Base-by-base conservation (phyloP, 2,329 filamentous ascomycete genomes). In the Calonectria montana region DNA sequence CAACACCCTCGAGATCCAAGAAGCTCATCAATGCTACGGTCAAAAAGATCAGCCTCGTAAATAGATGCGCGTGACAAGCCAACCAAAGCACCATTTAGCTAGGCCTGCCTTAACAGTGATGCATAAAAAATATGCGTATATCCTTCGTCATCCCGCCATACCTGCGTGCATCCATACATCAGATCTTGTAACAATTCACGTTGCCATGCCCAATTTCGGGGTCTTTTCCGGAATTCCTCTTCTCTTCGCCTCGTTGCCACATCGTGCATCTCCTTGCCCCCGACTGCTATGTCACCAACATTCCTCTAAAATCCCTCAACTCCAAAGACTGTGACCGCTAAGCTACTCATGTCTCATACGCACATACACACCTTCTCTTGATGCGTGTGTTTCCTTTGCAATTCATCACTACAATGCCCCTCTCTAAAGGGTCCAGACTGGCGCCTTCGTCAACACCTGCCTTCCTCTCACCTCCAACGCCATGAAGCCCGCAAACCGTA, bases 401-500 rank as follows among this genome's bases (percentile, higher is more conserved):
- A 29, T 63, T n/a, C 43, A 39, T 37, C 61, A 13, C 39, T 45
- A 37, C 57, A 41, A 37, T 13, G 2, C 39, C 41, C 62, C 69
- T 71, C 37, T 48, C 61, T 67, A 79, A 31, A 92, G 75, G 13
- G 88, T 88, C 91, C 91, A 96, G 37, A 96, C 92, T 16, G 94
- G 93, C 23, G 94, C 92, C 84, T 95, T 95, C 73, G 91, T 86
- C 77, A 96, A 84, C 59, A 95, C 92, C 83, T 94, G 94, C 71
- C 93, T 90, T 25, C 93, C 93, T 74, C 93, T 87, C 9, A 96
- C 93, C 83, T 96, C 94, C 37, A 95, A 88, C 21, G 89, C 90
- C 69, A 95, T 83, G 81, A 96, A 96, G 6, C 92, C 93, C 2
- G 94, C 92, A 81, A 96, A 93, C 48, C 94, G 91, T 68, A 96